Percentiles rank a stretch among this genome's conserved stretches.
These are phyloP conservation scores for Botryotinia narcissicola DNA, from an alignment of 2,329 filamentous ascomycete species.

Conservation along the genomic window DNA sequence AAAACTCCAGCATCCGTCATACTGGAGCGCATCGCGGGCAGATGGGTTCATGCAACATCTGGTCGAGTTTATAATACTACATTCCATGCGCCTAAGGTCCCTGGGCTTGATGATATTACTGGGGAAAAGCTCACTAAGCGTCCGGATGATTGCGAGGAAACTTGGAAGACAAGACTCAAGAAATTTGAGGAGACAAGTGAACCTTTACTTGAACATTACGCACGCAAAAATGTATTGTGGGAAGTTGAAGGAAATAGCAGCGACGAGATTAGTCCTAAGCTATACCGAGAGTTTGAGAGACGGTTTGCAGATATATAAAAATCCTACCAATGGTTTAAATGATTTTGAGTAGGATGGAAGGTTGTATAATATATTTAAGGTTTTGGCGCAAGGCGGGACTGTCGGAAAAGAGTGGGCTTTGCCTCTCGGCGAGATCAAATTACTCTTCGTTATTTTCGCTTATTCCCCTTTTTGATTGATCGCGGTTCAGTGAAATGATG, in stretches of 20 bases:
- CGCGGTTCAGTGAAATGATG: neutral
- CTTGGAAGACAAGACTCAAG: conserved; percentile 75
- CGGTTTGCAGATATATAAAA: conserved; percentile 54
- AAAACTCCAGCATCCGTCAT: conserved; percentile 84
- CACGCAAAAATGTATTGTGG: conserved; percentile 77
- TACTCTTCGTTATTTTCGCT: neutral
- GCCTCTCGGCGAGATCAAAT: neutral
- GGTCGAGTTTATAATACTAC: conserved; percentile 93
- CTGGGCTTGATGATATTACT: conserved; percentile 84
- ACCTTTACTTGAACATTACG: conserved; percentile 86
- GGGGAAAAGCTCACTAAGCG: conserved; percentile 82
- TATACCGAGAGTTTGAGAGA: conserved; percentile 77
- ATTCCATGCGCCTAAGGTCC: conserved; percentile 80
- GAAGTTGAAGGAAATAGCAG: conserved; percentile 85
- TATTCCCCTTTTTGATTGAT: neutral
- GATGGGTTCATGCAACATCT: conserved; percentile 90
- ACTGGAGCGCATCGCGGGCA: conserved; percentile 81
- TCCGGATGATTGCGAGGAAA: conserved; percentile 80
- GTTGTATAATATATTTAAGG: conserved; percentile 4
- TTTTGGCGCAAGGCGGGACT: conserved; percentile 5
- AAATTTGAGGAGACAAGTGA: conserved; percentile 87
- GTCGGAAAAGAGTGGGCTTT: neutral
- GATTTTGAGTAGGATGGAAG: neutral
- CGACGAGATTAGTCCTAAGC: conserved; percentile 91
- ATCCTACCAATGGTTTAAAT: neutral